Percentiles rank a stretch among this genome's conserved stretches.
These are phyloP conservation scores for Letharia columbiana DNA, from an alignment of 495 filamentous ascomycete species.

Conservation along the genomic window DNA sequence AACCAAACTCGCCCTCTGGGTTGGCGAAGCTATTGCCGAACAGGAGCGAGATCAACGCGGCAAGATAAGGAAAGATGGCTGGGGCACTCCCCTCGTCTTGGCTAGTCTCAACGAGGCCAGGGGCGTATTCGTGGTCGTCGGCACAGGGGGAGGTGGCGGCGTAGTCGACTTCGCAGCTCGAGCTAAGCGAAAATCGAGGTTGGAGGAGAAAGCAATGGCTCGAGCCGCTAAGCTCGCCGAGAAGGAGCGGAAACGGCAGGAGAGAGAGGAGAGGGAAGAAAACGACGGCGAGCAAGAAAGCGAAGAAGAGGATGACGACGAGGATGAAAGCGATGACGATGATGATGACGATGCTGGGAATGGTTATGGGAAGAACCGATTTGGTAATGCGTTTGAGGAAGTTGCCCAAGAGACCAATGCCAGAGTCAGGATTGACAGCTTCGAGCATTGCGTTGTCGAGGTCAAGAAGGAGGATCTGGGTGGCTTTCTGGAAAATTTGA, in stretches of 20 bases:
- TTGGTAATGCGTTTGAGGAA: conserved; percentile 92
- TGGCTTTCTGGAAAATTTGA: conserved; percentile 84
- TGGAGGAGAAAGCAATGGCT: conserved; percentile 52
- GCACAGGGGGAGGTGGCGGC: conserved; percentile 73
- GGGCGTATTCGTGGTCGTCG: conserved; percentile 84
- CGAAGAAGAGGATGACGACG: conserved; percentile 37
- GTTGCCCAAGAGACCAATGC: conserved; percentile 88
- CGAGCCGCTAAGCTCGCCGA: conserved; percentile 57
- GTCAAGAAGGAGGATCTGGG: conserved; percentile 90
- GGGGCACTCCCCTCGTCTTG: conserved; percentile 78
- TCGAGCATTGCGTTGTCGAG: conserved; percentile 95
- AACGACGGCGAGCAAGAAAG: conserved; percentile 52
- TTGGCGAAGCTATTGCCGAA: conserved; percentile 85
- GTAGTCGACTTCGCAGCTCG: conserved; percentile 53
- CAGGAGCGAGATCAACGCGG: conserved; percentile 69
- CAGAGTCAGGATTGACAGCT: conserved; percentile 85
- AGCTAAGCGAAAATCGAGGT: conserved; percentile 49
- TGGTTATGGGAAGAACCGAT: conserved; percentile 71
- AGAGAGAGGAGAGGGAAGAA: conserved; percentile 29
- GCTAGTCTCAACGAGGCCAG: conserved; percentile 81
- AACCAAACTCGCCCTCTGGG: conserved; percentile 87
- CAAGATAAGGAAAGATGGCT: conserved; percentile 56
- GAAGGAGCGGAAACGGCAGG: conserved; percentile 50
- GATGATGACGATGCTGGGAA: conserved; percentile 55
- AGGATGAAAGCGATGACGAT: conserved; percentile 48